Conservation (phyloP, 129 eudicot species). For the Gnaphalium uliginosum region DNA sequence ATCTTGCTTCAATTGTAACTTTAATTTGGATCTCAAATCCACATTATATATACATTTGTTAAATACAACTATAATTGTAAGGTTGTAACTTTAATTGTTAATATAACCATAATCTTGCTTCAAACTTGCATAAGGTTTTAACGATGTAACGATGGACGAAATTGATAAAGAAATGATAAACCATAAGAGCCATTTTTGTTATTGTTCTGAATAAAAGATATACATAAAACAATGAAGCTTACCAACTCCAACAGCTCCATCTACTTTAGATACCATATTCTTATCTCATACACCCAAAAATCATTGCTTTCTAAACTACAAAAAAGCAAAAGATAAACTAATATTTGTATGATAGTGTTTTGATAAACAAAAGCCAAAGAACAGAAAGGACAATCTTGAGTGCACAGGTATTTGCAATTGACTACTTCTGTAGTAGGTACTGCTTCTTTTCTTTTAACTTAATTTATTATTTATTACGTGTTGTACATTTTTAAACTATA, state of each 20-base stretch:
- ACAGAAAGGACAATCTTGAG: slow-evolving; percentile 4
- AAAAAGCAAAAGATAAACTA: background rate
- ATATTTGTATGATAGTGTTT: background rate
- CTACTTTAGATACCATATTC: slow-evolving; percentile 24
- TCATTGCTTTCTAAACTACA: background rate
- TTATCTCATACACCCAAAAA: background rate
- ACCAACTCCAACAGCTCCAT: slow-evolving; percentile 31
- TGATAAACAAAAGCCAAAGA: background rate
- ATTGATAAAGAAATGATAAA: background rate
- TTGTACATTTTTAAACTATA: background rate
- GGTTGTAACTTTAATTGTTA: no score
- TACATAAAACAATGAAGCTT: slow-evolving; percentile 8
- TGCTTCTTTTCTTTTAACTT: no score
- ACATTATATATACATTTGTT: no score
- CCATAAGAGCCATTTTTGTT: background rate
- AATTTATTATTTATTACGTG: no score
- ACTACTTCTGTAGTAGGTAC: no score
- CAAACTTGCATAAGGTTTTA: background rate
- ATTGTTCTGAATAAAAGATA: no score
- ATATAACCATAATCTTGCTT: background rate
- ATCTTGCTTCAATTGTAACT: no score
- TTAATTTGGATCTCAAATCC: background rate
- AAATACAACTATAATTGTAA: no score
- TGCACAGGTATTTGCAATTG: background rate
- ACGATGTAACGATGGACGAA: background rate